These are phyloP conservation scores for Botryotinia convoluta DNA, from an alignment of 2,329 filamentous ascomycete genomes.

Conservation along the genomic window DNA sequence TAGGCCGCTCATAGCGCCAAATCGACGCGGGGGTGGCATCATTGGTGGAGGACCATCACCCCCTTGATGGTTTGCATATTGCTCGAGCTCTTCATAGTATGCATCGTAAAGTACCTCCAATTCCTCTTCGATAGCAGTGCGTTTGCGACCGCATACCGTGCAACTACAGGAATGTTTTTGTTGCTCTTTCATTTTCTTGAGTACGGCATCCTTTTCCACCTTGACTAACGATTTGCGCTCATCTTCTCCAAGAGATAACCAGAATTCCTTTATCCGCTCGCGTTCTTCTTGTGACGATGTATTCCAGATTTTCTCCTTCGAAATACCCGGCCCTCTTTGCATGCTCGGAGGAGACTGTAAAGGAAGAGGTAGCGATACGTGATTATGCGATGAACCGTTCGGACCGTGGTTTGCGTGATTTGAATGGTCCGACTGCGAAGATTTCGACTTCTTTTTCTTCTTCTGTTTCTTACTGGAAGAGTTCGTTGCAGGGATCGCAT, in stretches of 20 bases:
- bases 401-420: constrained; percentile 26
- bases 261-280: constrained; percentile 97
- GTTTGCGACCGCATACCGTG: constrained; percentile 92
- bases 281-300: constrained; percentile 91
- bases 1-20: constrained; percentile 52
- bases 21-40: constrained; percentile 64
- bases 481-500: constrained; percentile 31
- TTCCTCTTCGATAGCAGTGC: constrained; percentile 96
- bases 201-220: constrained; percentile 95
- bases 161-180: constrained; percentile 99
- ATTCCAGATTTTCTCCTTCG: constrained; percentile 90
- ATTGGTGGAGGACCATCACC: constrained; percentile 67
- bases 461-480: constrained; percentile 40
- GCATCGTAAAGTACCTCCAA: constrained; percentile 96
- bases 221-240: constrained; percentile 94
- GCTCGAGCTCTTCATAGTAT: constrained; percentile 96
- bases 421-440: constrained; percentile 28
- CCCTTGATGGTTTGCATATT: constrained; percentile 87
- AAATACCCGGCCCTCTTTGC: constrained; percentile 40
- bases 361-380: constrained; percentile 37
- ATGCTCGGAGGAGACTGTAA: constrained; percentile 42
- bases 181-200: constrained; percentile 99
- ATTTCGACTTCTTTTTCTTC: constrained; percentile 42
- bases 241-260: constrained; percentile 90
- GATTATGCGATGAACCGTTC: constrained; percentile 35